A percentile compares a stretch with the other conserved stretches of the same genome.
Evolutionary conservation across 208 protist species (phyloP).

Genomic region (Naegleria fowleri): DNA sequence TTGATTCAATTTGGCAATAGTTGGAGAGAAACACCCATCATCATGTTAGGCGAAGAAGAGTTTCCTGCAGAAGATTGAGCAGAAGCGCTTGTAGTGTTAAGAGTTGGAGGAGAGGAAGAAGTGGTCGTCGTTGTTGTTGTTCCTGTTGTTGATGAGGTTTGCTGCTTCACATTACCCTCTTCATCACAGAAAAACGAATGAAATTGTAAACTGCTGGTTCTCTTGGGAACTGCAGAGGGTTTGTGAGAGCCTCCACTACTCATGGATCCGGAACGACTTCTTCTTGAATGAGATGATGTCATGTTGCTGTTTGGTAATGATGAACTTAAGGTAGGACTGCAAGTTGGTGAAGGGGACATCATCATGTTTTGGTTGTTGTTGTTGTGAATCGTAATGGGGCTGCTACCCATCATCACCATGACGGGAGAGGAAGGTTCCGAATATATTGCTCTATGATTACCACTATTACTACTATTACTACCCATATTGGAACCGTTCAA

Average conservation of each 20-base stretch:
- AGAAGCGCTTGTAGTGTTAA: too few relatives aligned
- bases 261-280: background rate
- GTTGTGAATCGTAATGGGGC: background rate
- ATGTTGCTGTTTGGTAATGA: background rate
- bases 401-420: background rate
- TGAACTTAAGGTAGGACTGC: background rate
- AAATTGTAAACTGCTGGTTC: background rate
- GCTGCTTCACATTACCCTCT: background rate
- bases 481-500: too few relatives aligned
- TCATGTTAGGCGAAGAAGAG: too few relatives aligned
- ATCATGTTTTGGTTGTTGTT: background rate
- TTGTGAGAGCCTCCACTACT: background rate
- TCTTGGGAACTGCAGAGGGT: background rate
- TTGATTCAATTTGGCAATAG: background rate
- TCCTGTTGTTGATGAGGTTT: too few relatives aligned
- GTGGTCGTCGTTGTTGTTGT: too few relatives aligned
- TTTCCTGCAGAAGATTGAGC: too few relatives aligned
- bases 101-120: too few relatives aligned
- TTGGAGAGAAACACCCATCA: background rate
- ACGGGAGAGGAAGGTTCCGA: background rate
- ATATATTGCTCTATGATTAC: background rate
- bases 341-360: background rate
- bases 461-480: background rate
- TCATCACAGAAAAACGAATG: background rate
- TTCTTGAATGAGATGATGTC: background rate